A percentile compares a stretch with the other conserved stretches of the same genome.
These are phyloP conservation scores for Maudiozyma saulgeensis DNA, from an alignment of 805 yeast genomes.

Conservation along the genomic window DNA sequence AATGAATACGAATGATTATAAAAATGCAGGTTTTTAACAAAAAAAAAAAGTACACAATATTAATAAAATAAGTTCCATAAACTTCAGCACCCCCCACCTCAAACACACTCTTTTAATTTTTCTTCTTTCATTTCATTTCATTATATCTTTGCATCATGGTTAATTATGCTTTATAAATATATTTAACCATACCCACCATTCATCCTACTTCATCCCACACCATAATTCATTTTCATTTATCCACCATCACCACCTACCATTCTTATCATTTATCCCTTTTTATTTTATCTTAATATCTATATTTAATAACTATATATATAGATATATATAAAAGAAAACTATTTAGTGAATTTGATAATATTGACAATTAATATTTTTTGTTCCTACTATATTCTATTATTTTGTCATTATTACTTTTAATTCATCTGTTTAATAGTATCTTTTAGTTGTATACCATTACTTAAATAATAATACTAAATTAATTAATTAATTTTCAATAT, in stretches of 20 bases:
- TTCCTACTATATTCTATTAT: no score
- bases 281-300: background rate
- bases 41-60: background rate
- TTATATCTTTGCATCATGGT: background rate
- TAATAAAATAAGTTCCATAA: background rate
- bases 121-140: background rate
- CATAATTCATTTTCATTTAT: background rate
- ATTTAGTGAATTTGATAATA: background rate
- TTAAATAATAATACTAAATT: background rate
- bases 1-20: slow-evolving; percentile 14
- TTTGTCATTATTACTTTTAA: no score
- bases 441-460: background rate
- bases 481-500: slow-evolving; percentile 5
- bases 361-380: background rate
- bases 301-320: background rate
- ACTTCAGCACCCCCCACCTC: background rate
- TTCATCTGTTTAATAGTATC: background rate
- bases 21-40: slow-evolving; percentile 12
- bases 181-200: background rate
- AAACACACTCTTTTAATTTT: background rate
- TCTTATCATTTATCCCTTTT: background rate
- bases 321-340: background rate
- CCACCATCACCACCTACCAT: background rate
- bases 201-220: background rate
- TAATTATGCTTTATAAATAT: background rate